Base-by-base conservation (phyloP, 169 alveolate species). In the Cryptosporidium viatorum region DNA sequence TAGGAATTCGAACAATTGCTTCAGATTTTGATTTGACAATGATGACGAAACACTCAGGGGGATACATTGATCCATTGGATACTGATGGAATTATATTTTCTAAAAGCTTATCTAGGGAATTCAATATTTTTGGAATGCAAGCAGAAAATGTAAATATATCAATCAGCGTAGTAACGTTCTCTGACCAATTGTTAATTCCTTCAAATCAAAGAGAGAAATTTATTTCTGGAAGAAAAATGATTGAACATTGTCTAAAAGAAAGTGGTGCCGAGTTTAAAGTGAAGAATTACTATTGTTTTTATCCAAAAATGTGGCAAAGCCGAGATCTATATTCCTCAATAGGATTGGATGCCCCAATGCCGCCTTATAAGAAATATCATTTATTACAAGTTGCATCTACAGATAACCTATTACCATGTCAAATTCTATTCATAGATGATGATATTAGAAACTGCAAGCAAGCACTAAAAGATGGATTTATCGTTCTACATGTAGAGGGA, bases 1-100 rank as follows among this genome's bases (percentile, higher is more conserved):
- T 80, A 29, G 89, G 67, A 16, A 62, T 80, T 45, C 74, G 75
- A 21, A 65, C 75, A 43, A 80, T 80, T 41, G 89, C 89, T n/a
- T 41, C 89, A 10, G 89, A 80, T 62, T 80, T 80, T 59, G 89
- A 80, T 48, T 18, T 80, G 37, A 80, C 89, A 0, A 62, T 80
- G 74, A 80, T 80, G 89, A 80, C 65, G n/a, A 80, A 31, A 31
- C 89, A 80, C 51, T 80, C 89, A 16, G 89, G 89, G 3, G 89
- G 89, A 23, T 80, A 60, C 16, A 80, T 80, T 26, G 68, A 80
- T 48, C 89, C 89, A n/a, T 43, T 39, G 21, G 55, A 55, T 80
- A 45, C 21, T 9, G 29, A 29, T 23, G 89, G 89, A 9, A 62
- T 26, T 8, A 43, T 60, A 4, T 80, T 80, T 43, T 62, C 65